phyloP scores from a whole-genome alignment of 768 basidiomycete species.

The Lentinula boryana region DNA sequence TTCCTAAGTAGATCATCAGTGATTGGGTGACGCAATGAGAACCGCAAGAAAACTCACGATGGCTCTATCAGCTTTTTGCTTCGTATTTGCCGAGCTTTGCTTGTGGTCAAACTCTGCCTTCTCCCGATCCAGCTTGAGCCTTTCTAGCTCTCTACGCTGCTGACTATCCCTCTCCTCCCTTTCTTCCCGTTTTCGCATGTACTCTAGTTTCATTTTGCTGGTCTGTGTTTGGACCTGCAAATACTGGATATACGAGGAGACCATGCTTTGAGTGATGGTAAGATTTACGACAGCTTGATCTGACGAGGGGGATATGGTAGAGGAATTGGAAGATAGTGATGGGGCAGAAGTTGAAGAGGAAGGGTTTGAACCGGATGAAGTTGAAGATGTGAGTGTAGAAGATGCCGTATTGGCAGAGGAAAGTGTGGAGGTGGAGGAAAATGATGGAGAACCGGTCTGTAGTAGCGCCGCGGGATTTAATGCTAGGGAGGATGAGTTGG shows the following conservation, averaged over 20 bases:
- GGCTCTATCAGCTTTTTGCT: constrained; percentile 61
- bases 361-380: constrained; percentile 5
- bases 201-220: constrained; percentile 65
- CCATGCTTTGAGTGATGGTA: constrained; percentile 49
- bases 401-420: constrained; percentile 14
- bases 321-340: background rate
- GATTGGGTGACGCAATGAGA: background rate
- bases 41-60: constrained; percentile 32
- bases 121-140: constrained; percentile 49
- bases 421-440: constrained; percentile 11
- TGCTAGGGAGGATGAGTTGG: background rate
- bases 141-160: constrained; percentile 46
- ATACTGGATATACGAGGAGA: constrained; percentile 51
- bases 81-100: constrained; percentile 44
- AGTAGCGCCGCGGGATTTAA: constrained; percentile 1
- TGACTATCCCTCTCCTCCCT: constrained; percentile 57
- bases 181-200: constrained; percentile 60
- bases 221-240: constrained; percentile 66
- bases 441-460: constrained; percentile 2
- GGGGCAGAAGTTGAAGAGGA: background rate
- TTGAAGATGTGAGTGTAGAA: constrained; percentile 13
- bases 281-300: constrained; percentile 43
- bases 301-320: constrained; percentile 13
- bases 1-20: constrained; percentile 28
- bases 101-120: constrained; percentile 48